A percentile compares a stretch with the other conserved stretches of the same genome.
Conservation (phyloP, 2,329 filamentous ascomycete genomes). For the Penicillium sp. region DNA sequence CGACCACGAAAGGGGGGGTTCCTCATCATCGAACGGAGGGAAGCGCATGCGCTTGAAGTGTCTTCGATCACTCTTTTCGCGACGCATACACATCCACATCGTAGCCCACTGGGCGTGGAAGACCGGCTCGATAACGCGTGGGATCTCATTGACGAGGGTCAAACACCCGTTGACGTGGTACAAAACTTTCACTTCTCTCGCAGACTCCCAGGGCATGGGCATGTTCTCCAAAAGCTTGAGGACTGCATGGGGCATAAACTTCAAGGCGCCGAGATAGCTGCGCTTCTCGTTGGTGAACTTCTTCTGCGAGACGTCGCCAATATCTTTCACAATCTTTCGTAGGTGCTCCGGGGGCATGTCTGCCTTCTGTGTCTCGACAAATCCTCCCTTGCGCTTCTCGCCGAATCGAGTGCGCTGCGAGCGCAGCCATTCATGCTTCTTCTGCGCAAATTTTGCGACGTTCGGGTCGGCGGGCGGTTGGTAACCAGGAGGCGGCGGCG, state of each 20-base stretch:
- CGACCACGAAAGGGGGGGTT: conserved; percentile 94
- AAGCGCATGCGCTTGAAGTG: conserved; percentile 99
- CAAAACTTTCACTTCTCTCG: conserved; percentile 91
- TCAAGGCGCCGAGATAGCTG: conserved; percentile 92
- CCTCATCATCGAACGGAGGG: conserved; percentile 96
- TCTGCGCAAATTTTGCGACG: conserved; percentile 91
- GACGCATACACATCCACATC: conserved; percentile 98
- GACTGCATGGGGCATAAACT: conserved; percentile 99
- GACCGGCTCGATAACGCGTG: conserved; percentile 93
- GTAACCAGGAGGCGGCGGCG: conserved; percentile 82
- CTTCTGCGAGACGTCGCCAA: conserved; percentile 98
- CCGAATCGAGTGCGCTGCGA: conserved; percentile 87
- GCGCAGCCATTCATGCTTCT: conserved; percentile 98
- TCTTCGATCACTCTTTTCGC: conserved; percentile 91
- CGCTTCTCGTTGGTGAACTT: conserved; percentile 99
- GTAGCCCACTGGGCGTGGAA: conserved; percentile 99
- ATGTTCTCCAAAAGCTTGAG: conserved; percentile 97
- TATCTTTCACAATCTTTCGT: conserved; percentile 96
- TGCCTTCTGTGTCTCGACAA: conserved; percentile 95
- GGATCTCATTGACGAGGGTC: conserved; percentile 93
- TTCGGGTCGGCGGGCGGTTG: conserved; percentile 75
- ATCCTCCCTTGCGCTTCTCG: conserved; percentile 93
- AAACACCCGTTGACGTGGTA: conserved; percentile 98
- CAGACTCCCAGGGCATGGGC: conserved; percentile 99
- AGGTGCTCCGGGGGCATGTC: conserved; percentile 98